A percentile compares a stretch with the other conserved stretches of the same genome.
phyloP scores from a whole-genome alignment of 345 rosid species.

The Excoecaria agallocha region DNA sequence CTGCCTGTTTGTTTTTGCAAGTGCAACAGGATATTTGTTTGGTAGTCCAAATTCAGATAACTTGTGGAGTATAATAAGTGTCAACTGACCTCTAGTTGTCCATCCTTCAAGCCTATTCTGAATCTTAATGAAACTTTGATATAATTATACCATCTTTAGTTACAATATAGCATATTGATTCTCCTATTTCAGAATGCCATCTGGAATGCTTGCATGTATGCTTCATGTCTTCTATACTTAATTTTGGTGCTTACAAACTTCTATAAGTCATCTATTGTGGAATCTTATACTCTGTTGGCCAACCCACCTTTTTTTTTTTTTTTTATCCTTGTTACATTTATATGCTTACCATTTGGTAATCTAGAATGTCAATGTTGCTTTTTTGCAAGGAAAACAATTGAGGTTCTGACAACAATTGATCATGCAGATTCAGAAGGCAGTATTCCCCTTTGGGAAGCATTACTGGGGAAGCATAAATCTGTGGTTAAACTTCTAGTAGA shows the following conservation, averaged over 20 bases:
- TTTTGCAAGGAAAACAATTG: background rate
- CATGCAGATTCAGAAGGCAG: conserved; percentile 73
- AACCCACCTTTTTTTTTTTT: background rate
- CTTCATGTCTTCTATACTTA: background rate
- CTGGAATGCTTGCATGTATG: background rate
- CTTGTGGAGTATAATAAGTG: background rate
- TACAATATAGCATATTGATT: background rate
- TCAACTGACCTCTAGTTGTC: background rate
- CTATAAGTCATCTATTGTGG: background rate
- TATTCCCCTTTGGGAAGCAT: conserved; percentile 87
- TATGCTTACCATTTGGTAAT: background rate
- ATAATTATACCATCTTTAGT: background rate
- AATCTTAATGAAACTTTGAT: background rate
- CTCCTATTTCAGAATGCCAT: background rate
- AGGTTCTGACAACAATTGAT: background rate
- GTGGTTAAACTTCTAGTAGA: conserved; percentile 51
- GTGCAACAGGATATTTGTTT: background rate
- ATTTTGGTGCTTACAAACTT: background rate
- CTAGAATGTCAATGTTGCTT: background rate
- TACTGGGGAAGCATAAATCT: conserved; percentile 49
- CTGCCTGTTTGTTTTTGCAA: background rate
- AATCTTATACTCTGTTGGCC: background rate
- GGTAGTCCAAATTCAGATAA: background rate
- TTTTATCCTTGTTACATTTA: background rate
- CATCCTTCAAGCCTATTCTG: background rate